Evolutionary conservation across 345 rosid species (phyloP).

Genomic region (Euphorbia peplus): DNA sequence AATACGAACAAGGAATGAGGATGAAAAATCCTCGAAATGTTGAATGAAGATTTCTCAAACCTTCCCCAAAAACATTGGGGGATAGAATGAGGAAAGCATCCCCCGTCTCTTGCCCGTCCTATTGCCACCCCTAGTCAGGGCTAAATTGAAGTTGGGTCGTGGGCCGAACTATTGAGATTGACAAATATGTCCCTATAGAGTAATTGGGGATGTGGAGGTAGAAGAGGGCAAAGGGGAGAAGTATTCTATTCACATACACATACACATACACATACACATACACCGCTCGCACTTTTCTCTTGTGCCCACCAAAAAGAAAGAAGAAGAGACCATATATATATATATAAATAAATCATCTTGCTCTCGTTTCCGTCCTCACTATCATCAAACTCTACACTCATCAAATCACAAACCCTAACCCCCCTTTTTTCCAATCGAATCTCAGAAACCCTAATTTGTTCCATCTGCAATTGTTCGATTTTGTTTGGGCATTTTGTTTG

Average conservation of each 20-base stretch:
- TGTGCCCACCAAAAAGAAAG: not conserved
- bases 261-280: no score
- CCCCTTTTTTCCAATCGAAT: not conserved
- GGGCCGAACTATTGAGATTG: no score
- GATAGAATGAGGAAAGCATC: no score
- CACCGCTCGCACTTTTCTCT: not conserved
- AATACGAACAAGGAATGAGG: no score
- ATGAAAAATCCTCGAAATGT: no score
- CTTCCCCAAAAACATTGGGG: no score
- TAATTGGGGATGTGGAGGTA: not conserved
- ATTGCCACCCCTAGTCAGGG: no score
- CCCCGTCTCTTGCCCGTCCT: no score
- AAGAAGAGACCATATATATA: not conserved
- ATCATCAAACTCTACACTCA: constrained; percentile 12
- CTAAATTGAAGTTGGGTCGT: no score
- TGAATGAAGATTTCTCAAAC: no score
- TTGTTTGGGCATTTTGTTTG: not conserved
- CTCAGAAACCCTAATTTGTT: not conserved
- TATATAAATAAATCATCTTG: no score
- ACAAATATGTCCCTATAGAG: not conserved
- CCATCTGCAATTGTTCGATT: not conserved
- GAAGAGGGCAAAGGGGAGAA: not conserved
- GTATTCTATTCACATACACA: no score
- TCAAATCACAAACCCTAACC: not conserved
- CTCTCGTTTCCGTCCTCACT: not conserved